A percentile compares a stretch with the other conserved stretches of the same genome.
Evolutionary conservation across 2,329 filamentous ascomycete species (phyloP).

Genomic region (Fusarium newnesense): DNA sequence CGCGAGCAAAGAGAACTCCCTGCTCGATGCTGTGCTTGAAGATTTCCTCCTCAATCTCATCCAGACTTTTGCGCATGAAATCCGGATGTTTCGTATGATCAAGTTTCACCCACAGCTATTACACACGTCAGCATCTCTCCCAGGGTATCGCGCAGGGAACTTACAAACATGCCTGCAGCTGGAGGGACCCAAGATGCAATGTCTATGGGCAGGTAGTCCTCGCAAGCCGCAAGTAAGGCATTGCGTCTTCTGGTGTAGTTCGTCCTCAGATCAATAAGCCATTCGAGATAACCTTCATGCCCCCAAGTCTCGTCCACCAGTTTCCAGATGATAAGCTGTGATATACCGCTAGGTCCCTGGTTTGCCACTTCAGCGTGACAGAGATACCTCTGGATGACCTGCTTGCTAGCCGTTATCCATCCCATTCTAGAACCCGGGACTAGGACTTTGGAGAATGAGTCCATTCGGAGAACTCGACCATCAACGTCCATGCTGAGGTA

Average conservation of each 20-base stretch:
- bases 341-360: not conserved
- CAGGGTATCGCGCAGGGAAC: no score
- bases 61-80: not conserved
- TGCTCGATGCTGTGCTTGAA: not conserved
- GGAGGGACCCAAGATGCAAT: not conserved
- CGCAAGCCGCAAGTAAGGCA: not conserved
- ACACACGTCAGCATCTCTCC: not conserved
- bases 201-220: not conserved
- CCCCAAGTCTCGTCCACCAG: not conserved
- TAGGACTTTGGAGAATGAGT: not conserved
- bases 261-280: not conserved
- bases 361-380: not conserved
- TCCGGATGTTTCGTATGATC: not conserved
- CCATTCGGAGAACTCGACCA: not conserved
- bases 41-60: not conserved
- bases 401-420: not conserved
- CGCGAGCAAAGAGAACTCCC: not conserved
- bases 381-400: not conserved
- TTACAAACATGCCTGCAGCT: not conserved
- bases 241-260: not conserved
- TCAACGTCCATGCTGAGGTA: not conserved
- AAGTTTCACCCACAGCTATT: not conserved
- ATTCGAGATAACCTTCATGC: not conserved
- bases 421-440: not conserved
- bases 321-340: not conserved